Percentiles rank a stretch among this genome's conserved stretches.
These are phyloP conservation scores for Penicillium steckii DNA, from an alignment of 495 filamentous ascomycete species.

Conservation along the genomic window DNA sequence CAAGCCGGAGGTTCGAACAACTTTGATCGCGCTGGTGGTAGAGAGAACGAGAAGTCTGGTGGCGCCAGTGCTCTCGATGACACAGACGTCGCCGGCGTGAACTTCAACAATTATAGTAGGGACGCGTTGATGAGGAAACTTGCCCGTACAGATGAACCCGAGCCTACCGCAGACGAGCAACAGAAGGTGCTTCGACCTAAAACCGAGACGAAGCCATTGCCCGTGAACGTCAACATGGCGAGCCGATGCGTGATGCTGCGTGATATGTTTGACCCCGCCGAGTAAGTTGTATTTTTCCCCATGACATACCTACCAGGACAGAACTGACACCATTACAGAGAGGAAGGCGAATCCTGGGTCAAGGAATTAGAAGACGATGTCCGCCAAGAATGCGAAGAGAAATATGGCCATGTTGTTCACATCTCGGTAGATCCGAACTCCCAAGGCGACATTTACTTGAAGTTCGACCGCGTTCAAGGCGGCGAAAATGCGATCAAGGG, in stretches of 20 bases:
- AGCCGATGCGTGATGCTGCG: slow-evolving; percentile 91
- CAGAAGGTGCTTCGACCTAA: slow-evolving; percentile 75
- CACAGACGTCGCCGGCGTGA: slow-evolving; percentile 95
- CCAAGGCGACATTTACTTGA: slow-evolving; percentile 95
- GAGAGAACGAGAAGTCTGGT: slow-evolving; percentile 84
- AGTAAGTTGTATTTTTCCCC: slow-evolving; percentile 60
- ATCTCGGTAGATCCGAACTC: slow-evolving; percentile 92
- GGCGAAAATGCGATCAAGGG: slow-evolving; percentile 98
- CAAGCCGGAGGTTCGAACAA: slow-evolving; percentile 76
- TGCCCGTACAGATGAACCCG: slow-evolving; percentile 88
- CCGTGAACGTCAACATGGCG: slow-evolving; percentile 85
- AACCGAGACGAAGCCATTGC: slow-evolving; percentile 75
- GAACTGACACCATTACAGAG: slow-evolving; percentile 62
- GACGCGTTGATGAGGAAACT: slow-evolving; percentile 98
- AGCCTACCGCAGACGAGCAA: slow-evolving; percentile 60
- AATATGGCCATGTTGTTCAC: slow-evolving; percentile 98
- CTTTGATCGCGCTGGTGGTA: slow-evolving; percentile 90
- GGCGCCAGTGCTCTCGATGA: slow-evolving; percentile 96
- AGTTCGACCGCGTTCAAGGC: slow-evolving; percentile 91
- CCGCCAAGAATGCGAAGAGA: slow-evolving; percentile 85
- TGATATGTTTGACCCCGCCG: slow-evolving; percentile 89
- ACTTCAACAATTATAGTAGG: slow-evolving; percentile 98
- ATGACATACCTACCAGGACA: neutral
- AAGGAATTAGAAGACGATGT: slow-evolving; percentile 96
- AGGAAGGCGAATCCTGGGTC: slow-evolving; percentile 84